Conservation (phyloP, 1,284 basidiomycete species). For the Moesziomyces antarcticus region DNA sequence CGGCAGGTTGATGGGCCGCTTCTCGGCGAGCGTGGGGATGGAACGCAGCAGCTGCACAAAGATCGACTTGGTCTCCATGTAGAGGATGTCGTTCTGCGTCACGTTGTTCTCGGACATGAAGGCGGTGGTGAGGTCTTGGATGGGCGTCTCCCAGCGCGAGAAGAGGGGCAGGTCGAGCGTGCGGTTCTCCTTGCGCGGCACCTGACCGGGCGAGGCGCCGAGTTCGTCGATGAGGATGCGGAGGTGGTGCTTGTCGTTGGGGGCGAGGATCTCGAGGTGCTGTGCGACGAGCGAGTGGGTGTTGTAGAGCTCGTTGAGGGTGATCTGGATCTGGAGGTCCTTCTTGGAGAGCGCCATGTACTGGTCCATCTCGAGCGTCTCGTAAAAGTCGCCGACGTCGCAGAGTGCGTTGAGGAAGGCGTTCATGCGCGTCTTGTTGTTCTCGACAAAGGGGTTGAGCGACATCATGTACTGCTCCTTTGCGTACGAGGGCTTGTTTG, state of each 20-base stretch:
- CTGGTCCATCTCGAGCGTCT: constrained; percentile 99
- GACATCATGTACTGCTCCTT: constrained; percentile 99
- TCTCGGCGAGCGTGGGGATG: constrained; percentile 80
- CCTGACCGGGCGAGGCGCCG: constrained; percentile 88
- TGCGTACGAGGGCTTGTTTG: constrained; percentile 97
- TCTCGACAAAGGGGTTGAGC: constrained; percentile 97
- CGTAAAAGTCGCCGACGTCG: constrained; percentile 99
- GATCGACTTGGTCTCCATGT: constrained; percentile 99
- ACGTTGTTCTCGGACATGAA: constrained; percentile 91
- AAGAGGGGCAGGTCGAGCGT: constrained; percentile 91
- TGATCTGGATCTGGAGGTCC: constrained; percentile 96
- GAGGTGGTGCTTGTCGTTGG: constrained; percentile 95
- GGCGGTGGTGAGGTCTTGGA: constrained; percentile 94
- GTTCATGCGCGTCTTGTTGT: constrained; percentile 96
- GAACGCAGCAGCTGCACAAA: constrained; percentile 97
- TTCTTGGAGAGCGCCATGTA: constrained; percentile 99
- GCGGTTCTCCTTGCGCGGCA: constrained; percentile 96
- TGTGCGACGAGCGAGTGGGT: constrained; percentile 93
- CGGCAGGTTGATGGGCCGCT: constrained; percentile 87
- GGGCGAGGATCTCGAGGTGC: constrained; percentile 93
- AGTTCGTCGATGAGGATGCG: constrained; percentile 96
- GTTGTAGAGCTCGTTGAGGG: constrained; percentile 98
- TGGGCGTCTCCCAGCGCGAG: constrained; percentile 98
- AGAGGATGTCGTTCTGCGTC: constrained; percentile 96
- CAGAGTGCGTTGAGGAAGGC: constrained; percentile 95